A percentile compares a stretch with the other conserved stretches of the same genome.
Evolutionary conservation across 495 filamentous ascomycete genomes (phyloP).

Genomic region (Penicillium canescens): DNA sequence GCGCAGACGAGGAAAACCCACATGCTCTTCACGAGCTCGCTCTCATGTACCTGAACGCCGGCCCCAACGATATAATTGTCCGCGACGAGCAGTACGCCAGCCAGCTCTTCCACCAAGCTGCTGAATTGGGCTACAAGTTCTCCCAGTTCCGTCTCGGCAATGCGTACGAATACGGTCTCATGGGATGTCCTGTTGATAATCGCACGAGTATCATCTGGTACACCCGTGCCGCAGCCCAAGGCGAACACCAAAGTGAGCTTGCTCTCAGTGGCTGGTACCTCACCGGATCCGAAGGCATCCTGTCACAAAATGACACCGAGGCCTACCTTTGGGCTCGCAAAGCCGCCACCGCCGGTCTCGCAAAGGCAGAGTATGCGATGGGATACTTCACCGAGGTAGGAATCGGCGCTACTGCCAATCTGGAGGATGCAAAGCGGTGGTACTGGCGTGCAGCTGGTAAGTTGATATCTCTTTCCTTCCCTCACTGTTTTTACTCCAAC

Average conservation of each 20-base stretch:
- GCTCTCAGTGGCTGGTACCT: constrained; percentile 96
- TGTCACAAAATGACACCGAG: constrained; percentile 92
- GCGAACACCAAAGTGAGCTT: constrained; percentile 91
- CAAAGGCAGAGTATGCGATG: constrained; percentile 97
- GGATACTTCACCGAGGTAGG: constrained; percentile 96
- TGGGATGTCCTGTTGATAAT: constrained; percentile 81
- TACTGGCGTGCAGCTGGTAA: constrained; percentile 97
- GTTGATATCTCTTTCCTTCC: constrained; percentile 36
- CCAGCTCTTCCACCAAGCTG: constrained; percentile 82
- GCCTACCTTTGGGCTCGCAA: constrained; percentile 97
- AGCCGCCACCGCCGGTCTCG: constrained; percentile 77
- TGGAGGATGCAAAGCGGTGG: constrained; percentile 97
- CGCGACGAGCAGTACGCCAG: constrained; percentile 79
- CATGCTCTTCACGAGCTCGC: constrained; percentile 94
- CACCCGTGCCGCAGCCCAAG: constrained; percentile 84
- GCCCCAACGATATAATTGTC: constrained; percentile 67
- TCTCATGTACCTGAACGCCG: constrained; percentile 75
- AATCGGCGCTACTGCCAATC: constrained; percentile 79
- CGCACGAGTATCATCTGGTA: constrained; percentile 90
- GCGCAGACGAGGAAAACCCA: constrained; percentile 85
- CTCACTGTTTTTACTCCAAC: constrained; percentile 8
- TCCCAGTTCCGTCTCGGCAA: constrained; percentile 88
- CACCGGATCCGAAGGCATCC: constrained; percentile 82
- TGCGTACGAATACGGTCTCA: constrained; percentile 84
- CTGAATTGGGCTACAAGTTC: constrained; percentile 89